Evolutionary conservation across 2,329 filamentous ascomycete species (phyloP).

Genomic region (Neonectria magnoliae): DNA sequence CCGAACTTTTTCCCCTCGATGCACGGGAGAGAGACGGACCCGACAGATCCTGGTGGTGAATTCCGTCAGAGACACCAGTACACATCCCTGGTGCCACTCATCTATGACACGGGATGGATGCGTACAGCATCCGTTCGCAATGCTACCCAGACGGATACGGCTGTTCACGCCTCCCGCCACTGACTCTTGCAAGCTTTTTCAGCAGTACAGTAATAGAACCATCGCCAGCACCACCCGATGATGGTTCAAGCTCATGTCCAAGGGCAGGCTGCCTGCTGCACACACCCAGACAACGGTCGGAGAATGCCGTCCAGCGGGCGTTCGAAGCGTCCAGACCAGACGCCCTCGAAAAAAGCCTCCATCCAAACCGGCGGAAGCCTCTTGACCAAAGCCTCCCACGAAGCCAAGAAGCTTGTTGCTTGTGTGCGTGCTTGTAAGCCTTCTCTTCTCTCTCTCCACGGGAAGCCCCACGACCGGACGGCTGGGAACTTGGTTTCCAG

Average conservation of each 20-base stretch:
- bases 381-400: background rate
- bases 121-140: background rate
- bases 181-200: background rate
- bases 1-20: background rate
- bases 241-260: too few relatives aligned
- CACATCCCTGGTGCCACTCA: too few relatives aligned
- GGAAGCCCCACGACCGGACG: background rate
- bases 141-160: background rate
- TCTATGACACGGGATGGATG: background rate
- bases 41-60: too few relatives aligned
- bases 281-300: conserved; percentile 28
- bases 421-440: too few relatives aligned
- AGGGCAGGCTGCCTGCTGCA: background rate
- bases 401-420: too few relatives aligned
- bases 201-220: too few relatives aligned
- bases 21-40: background rate
- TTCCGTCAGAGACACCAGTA: too few relatives aligned
- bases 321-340: conserved; percentile 31
- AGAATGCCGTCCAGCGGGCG: conserved; percentile 32
- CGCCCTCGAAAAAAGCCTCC: conserved; percentile 8
- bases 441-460: too few relatives aligned
- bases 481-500: background rate
- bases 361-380: background rate
- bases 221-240: too few relatives aligned
- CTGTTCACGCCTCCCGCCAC: background rate